Evolutionary conservation across 202 grass and related monocot species (phyloP).

Genomic region (Zoysia matrella): DNA sequence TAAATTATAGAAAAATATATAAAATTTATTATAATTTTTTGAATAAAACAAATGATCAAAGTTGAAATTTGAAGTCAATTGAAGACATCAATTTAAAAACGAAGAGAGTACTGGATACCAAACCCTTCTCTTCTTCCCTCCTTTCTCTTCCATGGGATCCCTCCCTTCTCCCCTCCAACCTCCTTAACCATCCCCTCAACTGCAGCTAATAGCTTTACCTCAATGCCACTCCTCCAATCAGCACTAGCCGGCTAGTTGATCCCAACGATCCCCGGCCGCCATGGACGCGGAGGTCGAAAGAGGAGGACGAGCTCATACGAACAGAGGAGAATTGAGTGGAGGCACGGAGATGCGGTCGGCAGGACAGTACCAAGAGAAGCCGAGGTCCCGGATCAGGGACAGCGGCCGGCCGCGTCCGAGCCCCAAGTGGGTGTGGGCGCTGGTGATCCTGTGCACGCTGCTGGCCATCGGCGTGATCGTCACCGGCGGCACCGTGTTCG

Average conservation of each 20-base stretch:
- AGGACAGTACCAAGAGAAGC: not conserved
- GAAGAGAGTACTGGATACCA: slow-evolving; percentile 55
- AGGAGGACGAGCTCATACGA: not conserved
- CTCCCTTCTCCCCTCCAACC: not conserved
- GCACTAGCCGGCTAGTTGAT: not conserved
- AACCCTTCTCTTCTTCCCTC: slow-evolving; percentile 36
- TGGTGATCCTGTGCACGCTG: slow-evolving; percentile 52
- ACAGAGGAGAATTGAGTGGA: not conserved
- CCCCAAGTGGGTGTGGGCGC: slow-evolving; percentile 9
- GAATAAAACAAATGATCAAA: no score
- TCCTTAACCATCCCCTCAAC: not conserved
- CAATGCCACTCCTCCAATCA: slow-evolving; percentile 37
- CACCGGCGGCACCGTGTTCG: no score
- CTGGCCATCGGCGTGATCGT: no score
- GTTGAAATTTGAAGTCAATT: no score
- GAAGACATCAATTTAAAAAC: no score
- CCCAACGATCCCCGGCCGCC: not conserved
- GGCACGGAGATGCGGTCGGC: not conserved
- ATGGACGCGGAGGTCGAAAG: not conserved
- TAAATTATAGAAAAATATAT: no score
- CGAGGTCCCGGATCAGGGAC: not conserved
- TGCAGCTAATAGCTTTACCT: not conserved
- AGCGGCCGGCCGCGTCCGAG: not conserved
- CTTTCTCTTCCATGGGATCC: not conserved
- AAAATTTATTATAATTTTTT: no score